Conservation (phyloP, 2,329 filamentous ascomycete species). For the Nemania abortiva region DNA sequence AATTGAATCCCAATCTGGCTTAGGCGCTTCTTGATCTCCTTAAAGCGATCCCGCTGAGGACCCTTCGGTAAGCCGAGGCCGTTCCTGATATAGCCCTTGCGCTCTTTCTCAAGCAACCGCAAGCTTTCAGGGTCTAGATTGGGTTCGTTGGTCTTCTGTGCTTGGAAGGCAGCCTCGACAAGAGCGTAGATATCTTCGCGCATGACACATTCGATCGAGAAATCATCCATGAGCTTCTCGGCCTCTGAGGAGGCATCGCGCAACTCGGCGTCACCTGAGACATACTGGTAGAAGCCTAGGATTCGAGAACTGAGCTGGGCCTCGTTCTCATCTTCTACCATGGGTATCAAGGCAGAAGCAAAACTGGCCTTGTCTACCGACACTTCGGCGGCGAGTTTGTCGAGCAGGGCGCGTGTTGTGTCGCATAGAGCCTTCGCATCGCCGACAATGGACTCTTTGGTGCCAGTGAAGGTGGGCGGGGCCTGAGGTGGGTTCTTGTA, state of each 20-base stretch:
- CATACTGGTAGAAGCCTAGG: conserved; percentile 83
- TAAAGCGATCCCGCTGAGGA: conserved; percentile 80
- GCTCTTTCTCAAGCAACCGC: conserved; percentile 81
- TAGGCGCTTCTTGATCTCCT: conserved; percentile 85
- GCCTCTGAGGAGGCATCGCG: conserved; percentile 82
- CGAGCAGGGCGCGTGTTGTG: conserved; percentile 71
- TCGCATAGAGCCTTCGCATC: conserved; percentile 76
- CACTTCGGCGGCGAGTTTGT: conserved; percentile 74
- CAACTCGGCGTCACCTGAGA: conserved; percentile 75
- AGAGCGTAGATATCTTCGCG: conserved; percentile 82
- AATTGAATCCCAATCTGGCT: conserved; percentile 80
- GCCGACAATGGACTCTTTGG: conserved; percentile 74
- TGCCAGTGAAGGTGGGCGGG: conserved; percentile 82
- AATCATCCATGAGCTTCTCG: conserved; percentile 81
- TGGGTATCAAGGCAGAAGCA: conserved; percentile 69
- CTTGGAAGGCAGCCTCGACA: conserved; percentile 69
- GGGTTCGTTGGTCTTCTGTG: conserved; percentile 65
- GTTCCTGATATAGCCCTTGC: conserved; percentile 81
- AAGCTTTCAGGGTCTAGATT: conserved; percentile 75
- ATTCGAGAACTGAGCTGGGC: conserved; percentile 72
- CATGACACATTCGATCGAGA: conserved; percentile 82
- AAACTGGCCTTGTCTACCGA: conserved; percentile 66
- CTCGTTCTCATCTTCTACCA: conserved; percentile 79
- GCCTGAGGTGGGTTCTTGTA: conserved; percentile 82
- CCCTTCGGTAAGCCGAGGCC: conserved; percentile 79